These are phyloP conservation scores for Tricholoma sp. DNA, from an alignment of 768 basidiomycete genomes.

Conservation along the genomic window DNA sequence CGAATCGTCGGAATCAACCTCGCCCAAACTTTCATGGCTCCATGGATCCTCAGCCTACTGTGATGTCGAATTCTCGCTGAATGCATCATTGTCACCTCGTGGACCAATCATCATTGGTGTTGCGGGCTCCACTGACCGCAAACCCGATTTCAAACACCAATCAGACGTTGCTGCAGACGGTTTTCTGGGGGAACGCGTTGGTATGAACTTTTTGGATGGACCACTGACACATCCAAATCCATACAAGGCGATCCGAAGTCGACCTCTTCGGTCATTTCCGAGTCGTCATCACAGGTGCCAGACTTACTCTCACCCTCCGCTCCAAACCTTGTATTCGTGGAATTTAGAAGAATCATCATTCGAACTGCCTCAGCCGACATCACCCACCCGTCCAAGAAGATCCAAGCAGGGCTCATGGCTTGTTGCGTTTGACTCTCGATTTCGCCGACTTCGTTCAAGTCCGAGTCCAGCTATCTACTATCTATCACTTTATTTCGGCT, in stretches of 20 bases:
- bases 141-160: background rate
- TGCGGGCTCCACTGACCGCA: background rate
- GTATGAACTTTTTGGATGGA: constrained; percentile 1
- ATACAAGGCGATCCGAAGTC: constrained; percentile 9
- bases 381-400: constrained; percentile 8
- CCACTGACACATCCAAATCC: background rate
- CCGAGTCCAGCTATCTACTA: constrained; percentile 14
- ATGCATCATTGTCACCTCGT: constrained; percentile 9
- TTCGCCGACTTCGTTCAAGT: constrained; percentile 7
- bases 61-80: constrained; percentile 9
- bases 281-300: constrained; percentile 5
- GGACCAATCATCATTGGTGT: background rate
- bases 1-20: constrained; percentile 1
- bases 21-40: constrained; percentile 6
- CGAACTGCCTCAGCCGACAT: constrained; percentile 14
- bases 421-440: constrained; percentile 1
- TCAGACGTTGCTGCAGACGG: background rate
- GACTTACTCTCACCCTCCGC: background rate
- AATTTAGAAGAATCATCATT: background rate
- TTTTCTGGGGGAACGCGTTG: background rate
- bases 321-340: background rate
- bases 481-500: constrained; percentile 75
- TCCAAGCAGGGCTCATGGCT: constrained; percentile 6
- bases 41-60: background rate
- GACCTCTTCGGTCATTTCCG: constrained; percentile 6